phyloP scores from a whole-genome alignment of 2,329 filamentous ascomycete species.

The Aspergillus sergii region DNA sequence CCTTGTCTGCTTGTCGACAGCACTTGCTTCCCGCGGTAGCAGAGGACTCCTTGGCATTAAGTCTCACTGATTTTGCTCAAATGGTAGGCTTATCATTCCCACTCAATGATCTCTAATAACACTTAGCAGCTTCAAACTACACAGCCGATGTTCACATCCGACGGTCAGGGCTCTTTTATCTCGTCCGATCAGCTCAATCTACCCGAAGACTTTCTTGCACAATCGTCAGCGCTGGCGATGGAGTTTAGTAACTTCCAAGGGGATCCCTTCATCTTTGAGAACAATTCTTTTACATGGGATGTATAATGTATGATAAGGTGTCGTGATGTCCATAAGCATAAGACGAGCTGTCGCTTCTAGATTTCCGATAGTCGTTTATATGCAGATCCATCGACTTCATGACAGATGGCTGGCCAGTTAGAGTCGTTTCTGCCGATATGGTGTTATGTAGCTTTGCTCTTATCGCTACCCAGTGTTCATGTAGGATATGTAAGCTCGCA shows the following conservation, averaged over 20 bases:
- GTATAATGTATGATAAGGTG: not conserved
- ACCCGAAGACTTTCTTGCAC: conserved; percentile 13
- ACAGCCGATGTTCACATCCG: conserved; percentile 4
- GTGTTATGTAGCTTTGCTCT: too few relatives aligned
- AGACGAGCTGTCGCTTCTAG: too few relatives aligned
- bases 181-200: conserved; percentile 7
- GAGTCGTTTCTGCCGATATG: too few relatives aligned
- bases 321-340: too few relatives aligned
- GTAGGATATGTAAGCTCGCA: too few relatives aligned
- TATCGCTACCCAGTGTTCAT: too few relatives aligned
- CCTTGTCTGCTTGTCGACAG: conserved; percentile 22
- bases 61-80: conserved; percentile 6
- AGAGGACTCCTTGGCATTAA: conserved; percentile 3
- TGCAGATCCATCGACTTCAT: too few relatives aligned
- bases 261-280: conserved; percentile 24
- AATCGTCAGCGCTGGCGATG: conserved; percentile 15
- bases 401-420: too few relatives aligned
- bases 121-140: conserved; percentile 6
- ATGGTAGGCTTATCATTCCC: not conserved
- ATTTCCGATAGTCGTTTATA: too few relatives aligned
- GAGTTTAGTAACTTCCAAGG: conserved; percentile 23
- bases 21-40: conserved; percentile 16
- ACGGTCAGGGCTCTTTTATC: not conserved
- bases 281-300: conserved; percentile 15
- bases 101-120: not conserved